Evolutionary conservation across 345 rosid genomes (phyloP).

Genomic region (Salix arbutifolia): DNA sequence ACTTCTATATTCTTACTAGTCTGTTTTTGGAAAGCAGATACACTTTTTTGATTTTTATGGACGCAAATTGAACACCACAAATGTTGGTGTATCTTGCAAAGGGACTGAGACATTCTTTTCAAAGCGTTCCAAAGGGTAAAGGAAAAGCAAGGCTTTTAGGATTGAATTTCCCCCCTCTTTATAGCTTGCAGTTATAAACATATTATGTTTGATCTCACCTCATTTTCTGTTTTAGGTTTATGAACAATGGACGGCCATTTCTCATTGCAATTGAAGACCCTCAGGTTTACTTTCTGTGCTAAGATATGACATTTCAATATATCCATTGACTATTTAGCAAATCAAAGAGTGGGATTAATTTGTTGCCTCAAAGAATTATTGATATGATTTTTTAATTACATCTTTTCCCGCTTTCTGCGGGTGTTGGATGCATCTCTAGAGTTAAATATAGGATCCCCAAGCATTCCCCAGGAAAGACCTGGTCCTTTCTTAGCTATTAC

Average conservation of each 20-base stretch:
- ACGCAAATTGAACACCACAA: constrained; percentile 59
- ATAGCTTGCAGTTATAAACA: background rate
- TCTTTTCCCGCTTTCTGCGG: background rate
- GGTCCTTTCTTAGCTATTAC: background rate
- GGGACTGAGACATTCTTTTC: constrained; percentile 59
- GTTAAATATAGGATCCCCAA: background rate
- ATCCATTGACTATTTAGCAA: constrained; percentile 2
- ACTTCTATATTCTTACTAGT: background rate
- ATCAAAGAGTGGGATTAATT: background rate
- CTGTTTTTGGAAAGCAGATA: constrained; percentile 44
- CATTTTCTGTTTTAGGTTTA: constrained; percentile 43
- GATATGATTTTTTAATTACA: background rate
- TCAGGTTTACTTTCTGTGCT: constrained; percentile 47
- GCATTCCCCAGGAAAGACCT: background rate
- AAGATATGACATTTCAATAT: background rate
- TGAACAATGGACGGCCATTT: constrained; percentile 51
- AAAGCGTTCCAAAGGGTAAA: constrained; percentile 72
- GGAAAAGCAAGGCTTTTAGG: constrained; percentile 5
- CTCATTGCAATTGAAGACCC: constrained; percentile 94
- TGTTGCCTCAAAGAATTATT: background rate
- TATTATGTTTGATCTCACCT: background rate
- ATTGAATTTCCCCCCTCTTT: background rate
- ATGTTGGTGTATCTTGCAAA: constrained; percentile 91
- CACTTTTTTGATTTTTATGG: constrained; percentile 90
- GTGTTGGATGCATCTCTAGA: background rate